A percentile compares a stretch with the other conserved stretches of the same genome.
Conservation (phyloP, 2,329 filamentous ascomycete species). For the Cytospora piceae region DNA sequence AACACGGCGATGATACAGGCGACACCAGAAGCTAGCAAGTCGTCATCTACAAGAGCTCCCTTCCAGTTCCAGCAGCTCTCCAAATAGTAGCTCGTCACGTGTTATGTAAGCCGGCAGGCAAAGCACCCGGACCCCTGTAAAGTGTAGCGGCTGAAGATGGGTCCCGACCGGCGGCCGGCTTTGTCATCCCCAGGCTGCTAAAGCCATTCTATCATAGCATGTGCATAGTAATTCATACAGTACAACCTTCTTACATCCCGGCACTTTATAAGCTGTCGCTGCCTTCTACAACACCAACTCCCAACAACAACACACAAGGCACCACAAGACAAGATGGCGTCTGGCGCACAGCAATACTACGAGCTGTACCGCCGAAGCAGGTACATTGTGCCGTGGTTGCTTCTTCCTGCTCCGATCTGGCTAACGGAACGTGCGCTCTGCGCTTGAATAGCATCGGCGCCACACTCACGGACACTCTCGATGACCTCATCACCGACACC, state of each 20-base stretch:
- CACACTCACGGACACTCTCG: constrained; percentile 93
- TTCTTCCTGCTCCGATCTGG: constrained; percentile 32
- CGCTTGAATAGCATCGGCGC: constrained; percentile 74
- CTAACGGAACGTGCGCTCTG: constrained; percentile 26
- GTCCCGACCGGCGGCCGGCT: constrained; percentile 11
- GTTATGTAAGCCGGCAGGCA: constrained; percentile 14
- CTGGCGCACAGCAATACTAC: constrained; percentile 68
- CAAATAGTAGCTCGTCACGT: constrained; percentile 21
- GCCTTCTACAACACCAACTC: constrained; percentile 33
- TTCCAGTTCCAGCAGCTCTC: constrained; percentile 10
- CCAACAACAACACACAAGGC: constrained; percentile 29
- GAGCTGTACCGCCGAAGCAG: constrained; percentile 98
- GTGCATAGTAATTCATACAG: too few species aligned
- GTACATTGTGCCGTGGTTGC: constrained; percentile 56
- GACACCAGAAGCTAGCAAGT: constrained; percentile 16
- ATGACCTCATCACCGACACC: constrained; percentile 91
- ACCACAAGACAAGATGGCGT: constrained; percentile 48
- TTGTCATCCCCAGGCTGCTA: constrained; percentile 16
- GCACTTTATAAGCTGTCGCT: constrained; percentile 14
- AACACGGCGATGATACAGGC: constrained; percentile 11
- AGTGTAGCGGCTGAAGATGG: constrained; percentile 11
- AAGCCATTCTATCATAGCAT: not conserved
- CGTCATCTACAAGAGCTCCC: constrained; percentile 28
- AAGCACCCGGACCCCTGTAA: not conserved
- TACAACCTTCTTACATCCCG: constrained; percentile 5